phyloP scores from a whole-genome alignment of 228 moss, liverwort and hornwort species.

The Sphagnum fallax region DNA sequence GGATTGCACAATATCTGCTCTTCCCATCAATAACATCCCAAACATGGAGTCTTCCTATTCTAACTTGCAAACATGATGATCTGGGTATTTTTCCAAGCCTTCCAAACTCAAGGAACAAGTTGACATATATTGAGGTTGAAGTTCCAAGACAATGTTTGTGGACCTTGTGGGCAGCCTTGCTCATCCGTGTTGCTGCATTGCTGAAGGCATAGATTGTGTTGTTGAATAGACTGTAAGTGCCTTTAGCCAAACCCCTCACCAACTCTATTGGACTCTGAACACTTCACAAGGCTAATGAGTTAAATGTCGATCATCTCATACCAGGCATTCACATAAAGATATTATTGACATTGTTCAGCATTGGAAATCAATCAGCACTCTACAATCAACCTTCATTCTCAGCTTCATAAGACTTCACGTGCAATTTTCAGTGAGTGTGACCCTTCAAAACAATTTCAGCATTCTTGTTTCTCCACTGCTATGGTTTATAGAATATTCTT shows the following conservation, averaged over 20 bases:
- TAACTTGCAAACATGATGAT: background rate
- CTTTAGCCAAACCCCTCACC: slow-evolving; percentile 62
- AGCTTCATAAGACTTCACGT: too few species aligned
- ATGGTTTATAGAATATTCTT: too few species aligned
- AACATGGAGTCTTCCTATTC: background rate
- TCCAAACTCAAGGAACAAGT: too few species aligned
- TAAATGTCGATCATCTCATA: too few species aligned
- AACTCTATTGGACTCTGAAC: slow-evolving; percentile 79
- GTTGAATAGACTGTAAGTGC: slow-evolving; percentile 81
- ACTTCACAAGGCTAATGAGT: background rate
- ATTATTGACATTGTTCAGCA: too few species aligned
- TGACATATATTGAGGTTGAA: too few species aligned
- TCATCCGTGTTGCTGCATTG: slow-evolving; percentile 91
- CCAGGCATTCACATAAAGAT: too few species aligned
- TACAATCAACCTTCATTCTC: too few species aligned
- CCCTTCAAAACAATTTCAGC: too few species aligned
- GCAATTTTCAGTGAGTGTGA: too few species aligned
- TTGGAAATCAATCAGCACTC: too few species aligned
- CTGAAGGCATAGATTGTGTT: slow-evolving; percentile 93
- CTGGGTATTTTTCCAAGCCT: background rate
- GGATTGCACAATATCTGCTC: background rate
- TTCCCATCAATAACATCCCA: background rate
- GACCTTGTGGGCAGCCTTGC: slow-evolving; percentile 97
- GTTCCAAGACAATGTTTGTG: background rate
- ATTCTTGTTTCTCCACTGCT: too few species aligned